Evolutionary conservation across 202 grass and related monocot genomes (phyloP), one percentile per base, ranked within the genome.

Genomic region (Zoysia matrella): DNA sequence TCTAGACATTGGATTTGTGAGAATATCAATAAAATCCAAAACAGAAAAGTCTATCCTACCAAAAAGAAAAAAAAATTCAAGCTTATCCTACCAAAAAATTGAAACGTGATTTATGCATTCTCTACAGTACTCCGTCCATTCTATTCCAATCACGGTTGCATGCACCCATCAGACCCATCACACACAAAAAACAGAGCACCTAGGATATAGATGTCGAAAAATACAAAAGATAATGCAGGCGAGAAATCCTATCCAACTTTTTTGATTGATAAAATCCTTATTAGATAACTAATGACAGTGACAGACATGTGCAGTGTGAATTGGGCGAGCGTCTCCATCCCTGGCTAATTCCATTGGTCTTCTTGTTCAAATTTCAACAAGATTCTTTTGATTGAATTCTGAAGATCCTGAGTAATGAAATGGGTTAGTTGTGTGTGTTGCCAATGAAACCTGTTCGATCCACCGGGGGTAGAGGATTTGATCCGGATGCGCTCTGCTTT

Each of bases 251-350:
- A 51, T 30, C 36, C 8, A 8, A 36, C 30, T 36, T 67, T 57
- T 60, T 8, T 52, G 67, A 87, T 73, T 30, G 51, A 76, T 56
- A 58, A 47, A 81, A 81, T 12, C 65, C 36, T 61, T 36, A 42
- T 45, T 74, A 36, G 53, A 52, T 55, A 36, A n/a, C 30, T 48
- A 67, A 92, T 47, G 65, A 73, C 60, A 63, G 60, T 15, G 86
- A 89, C 72, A 63, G 49, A 70, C 86, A 92, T 92, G 86, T 89
- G 83, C 47, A 77, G 43, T 62, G 62, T 4, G 65, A 53, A 80
- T 87, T 82, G 9, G 77, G n/a, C 53, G 42, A 49, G 64, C 62
- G 56, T 16, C 2, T n/a, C 56, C n/a, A 18, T 18, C 56, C 56
- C 7, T 15, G 2, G 7, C 9, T 6, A 15, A 18, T 58, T 58